Evolutionary conservation across 192 early-diverging fungal species (phyloP), one percentile per base, ranked within the genome.

Genomic region (Chytriomyces sp.): DNA sequence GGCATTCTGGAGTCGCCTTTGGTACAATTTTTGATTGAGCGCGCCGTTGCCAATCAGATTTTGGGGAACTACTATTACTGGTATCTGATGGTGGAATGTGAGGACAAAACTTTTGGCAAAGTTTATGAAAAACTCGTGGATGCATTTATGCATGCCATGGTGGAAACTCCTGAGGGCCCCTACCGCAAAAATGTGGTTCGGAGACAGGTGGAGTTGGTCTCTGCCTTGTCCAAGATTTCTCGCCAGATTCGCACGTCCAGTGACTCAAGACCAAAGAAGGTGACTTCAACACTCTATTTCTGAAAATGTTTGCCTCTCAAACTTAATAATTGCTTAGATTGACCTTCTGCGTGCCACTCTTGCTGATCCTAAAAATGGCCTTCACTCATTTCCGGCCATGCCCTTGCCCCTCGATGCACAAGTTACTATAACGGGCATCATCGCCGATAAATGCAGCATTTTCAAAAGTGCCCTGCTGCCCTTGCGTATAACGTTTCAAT

Each of bases 71-170:
- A 92, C 57, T 93, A 98, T 61, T 72, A 25, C 61, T 91, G 91
- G 91, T 97, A 96, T 78, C 75, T 99, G 14, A 95, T 93, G 92
- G 95, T 98, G 0, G 98, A 99, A 78, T 94, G 89, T 75, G 92
- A 94, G 64, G 94, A 98, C 79, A 91, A 85, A 65, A 32, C 80
- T 5, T 87, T 86, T 31, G 93, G 94, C 22, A 91, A 89, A 74
- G 91, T 94, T 83, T 99, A 93, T 75, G 93, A 82, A 4, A 93
- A 92, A 81, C 88, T 98, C 5, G 85, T 89, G 10, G 94, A 85
- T 77, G 89, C 93, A 19, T 99, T 90, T 78, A 79, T 93, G 84
- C 87, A 77, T 22, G 85, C 86, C 0, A 86, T 98, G 79, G 75
- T 83, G 6, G 81, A 86, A 77, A 3, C 10, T 19, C 3, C 58